Evolutionary conservation across 176 grass and related monocot species (phyloP), one percentile per base, ranked within the genome.

Genomic region (Carex littledalei): DNA sequence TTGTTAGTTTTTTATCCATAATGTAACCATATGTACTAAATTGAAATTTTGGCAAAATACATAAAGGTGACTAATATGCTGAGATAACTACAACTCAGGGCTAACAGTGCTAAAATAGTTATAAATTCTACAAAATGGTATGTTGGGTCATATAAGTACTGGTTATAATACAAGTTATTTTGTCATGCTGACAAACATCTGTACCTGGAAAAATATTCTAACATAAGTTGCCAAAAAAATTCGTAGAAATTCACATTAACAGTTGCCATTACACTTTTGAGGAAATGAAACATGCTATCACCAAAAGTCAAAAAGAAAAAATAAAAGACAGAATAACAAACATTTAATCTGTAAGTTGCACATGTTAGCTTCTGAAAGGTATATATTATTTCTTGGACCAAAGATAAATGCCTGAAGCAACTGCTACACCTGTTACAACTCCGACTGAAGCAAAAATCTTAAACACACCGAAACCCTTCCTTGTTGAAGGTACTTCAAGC

Each of bases 321-420:
- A 65, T 13, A 65, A 32, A 4, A 32, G 12, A 13, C 2, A 65
- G 12, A 65, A 65, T 32, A 12, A 65, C 4, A 63, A 29, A 14
- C 34, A 35, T 81, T 34, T 81, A 81, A 81, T 81, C 79, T 81
- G 26, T 20, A 41, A 41, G 16, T 62, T 61, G 41, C 24, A 79
- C 32, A 8, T 70, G 21, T 79, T 79, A 31, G 49, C 43, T 79
- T 79, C 34, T 37, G 15, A 57, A 34, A 79, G 31, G 31, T 18
- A 59, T 24, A 43, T 64, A 74, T 80, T 84, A 98, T 88, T 93
- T 98, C 90, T 84, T 98, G 81, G 79, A 73, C 86, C 90, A 91
- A 76, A 98, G 71, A 58, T 94, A 94, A 78, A 94, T 61, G 20
- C 87, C 91, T 1, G 93, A 90, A 79, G 88, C 89, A 77, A 97